Evolutionary conservation across 2,329 filamentous ascomycete genomes (phyloP).

Genomic region (Claviceps purpurea): DNA sequence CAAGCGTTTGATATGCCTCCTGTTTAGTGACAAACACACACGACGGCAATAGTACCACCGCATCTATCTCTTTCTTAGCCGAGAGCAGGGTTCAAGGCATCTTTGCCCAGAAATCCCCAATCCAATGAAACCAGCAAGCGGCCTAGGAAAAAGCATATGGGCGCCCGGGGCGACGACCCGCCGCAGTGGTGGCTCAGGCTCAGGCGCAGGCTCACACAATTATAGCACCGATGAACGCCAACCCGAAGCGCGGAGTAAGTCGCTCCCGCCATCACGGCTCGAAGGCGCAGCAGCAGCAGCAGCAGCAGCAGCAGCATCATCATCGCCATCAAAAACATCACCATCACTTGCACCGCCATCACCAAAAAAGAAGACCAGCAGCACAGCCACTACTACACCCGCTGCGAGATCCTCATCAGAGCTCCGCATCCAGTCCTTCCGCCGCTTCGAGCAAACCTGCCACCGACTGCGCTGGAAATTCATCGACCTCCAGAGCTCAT

Average conservation of each 20-base stretch:
- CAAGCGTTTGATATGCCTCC: no score
- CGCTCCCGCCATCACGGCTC: constrained; percentile 2
- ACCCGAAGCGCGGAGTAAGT: constrained; percentile 1
- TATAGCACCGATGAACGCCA: background rate
- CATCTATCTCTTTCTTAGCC: no score
- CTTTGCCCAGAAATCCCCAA: no score
- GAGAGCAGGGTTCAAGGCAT: no score
- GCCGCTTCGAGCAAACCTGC: constrained; percentile 46
- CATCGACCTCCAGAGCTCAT: constrained; percentile 43
- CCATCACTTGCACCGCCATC: background rate
- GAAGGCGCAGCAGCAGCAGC: background rate
- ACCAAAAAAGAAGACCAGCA: background rate
- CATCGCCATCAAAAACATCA: background rate
- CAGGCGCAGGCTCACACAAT: background rate
- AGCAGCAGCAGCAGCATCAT: background rate
- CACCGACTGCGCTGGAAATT: constrained; percentile 51
- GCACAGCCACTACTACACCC: background rate
- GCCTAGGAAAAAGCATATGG: background rate
- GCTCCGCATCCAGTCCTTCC: constrained; percentile 28
- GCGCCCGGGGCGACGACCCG: background rate
- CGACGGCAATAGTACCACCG: no score
- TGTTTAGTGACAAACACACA: no score
- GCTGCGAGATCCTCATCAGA: background rate
- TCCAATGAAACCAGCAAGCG: background rate
- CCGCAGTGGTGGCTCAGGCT: background rate